Evolutionary conservation across 202 grass and related monocot genomes (phyloP).

Genomic region (Carex arenaria): DNA sequence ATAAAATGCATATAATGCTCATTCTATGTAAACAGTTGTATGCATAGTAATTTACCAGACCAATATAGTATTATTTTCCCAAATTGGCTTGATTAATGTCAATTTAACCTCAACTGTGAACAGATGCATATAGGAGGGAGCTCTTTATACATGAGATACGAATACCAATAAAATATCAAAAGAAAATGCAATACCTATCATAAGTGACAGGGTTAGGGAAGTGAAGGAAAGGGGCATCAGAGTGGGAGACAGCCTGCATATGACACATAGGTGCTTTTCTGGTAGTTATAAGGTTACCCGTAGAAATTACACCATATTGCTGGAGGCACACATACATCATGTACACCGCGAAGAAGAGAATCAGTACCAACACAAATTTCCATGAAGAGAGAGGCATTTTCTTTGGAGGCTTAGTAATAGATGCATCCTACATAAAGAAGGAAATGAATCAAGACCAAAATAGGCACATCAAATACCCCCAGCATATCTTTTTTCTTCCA

Average conservation of each 20-base stretch:
- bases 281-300: conserved; percentile 45
- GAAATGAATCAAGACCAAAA: background rate
- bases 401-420: conserved; percentile 44
- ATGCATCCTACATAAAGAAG: conserved; percentile 44
- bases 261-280: conserved; percentile 44
- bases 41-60: background rate
- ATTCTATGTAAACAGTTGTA: background rate
- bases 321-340: conserved; percentile 72
- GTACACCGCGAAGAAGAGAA: conserved; percentile 58
- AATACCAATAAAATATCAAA: background rate
- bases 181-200: conserved; percentile 42
- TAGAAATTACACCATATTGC: conserved; percentile 66
- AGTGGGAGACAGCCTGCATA: conserved; percentile 32
- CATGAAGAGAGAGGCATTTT: conserved; percentile 54
- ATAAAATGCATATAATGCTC: background rate
- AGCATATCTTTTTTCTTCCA: background rate
- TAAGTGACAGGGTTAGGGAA: conserved; percentile 70
- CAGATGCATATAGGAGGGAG: background rate
- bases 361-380: conserved; percentile 60
- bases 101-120: background rate
- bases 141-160: background rate
- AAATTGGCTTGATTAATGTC: background rate
- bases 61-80: background rate
- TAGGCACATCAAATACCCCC: background rate
- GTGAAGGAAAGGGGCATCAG: conserved; percentile 62